Percentiles rank a stretch among this genome's conserved stretches.
Conservation (phyloP, 1,139 yeast genomes). For the Saccharomyces hybrid region DNA sequence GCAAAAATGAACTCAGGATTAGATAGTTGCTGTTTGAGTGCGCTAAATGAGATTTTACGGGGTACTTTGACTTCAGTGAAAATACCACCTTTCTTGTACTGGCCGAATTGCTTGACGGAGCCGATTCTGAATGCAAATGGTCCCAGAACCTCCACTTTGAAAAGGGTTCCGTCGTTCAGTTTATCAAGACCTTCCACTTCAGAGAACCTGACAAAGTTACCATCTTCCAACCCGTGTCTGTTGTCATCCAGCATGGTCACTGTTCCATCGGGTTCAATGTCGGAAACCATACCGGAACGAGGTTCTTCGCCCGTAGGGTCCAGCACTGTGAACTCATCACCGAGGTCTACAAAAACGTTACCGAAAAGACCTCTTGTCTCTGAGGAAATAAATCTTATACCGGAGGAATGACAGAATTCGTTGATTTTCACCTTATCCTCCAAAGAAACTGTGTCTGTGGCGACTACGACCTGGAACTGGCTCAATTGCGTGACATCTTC, state of each 20-base stretch:
- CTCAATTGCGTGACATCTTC: slow-evolving; percentile 44
- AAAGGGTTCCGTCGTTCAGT: slow-evolving; percentile 65
- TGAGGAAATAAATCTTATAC: slow-evolving; percentile 73
- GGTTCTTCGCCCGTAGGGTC: slow-evolving; percentile 95
- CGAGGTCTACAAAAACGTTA: slow-evolving; percentile 82
- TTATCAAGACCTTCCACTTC: slow-evolving; percentile 66
- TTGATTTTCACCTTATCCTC: slow-evolving; percentile 74
- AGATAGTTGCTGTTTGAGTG: slow-evolving; percentile 54
- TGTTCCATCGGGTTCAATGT: slow-evolving; percentile 80
- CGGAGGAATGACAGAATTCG: slow-evolving; percentile 61
- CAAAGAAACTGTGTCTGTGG: slow-evolving; percentile 62
- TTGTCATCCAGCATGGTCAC: slow-evolving; percentile 88
- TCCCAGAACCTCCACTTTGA: slow-evolving; percentile 77
- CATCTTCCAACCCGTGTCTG: slow-evolving; percentile 91
- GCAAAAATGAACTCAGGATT: slow-evolving; percentile 76
- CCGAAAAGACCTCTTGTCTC: slow-evolving; percentile 87
- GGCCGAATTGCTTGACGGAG: slow-evolving; percentile 46
- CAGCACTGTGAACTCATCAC: slow-evolving; percentile 66
- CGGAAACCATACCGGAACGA: slow-evolving; percentile 73
- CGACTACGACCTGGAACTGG: slow-evolving; percentile 71
- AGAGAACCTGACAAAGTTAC: slow-evolving; percentile 79
- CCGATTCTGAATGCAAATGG: slow-evolving; percentile 84
- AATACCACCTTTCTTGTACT: slow-evolving; percentile 75
- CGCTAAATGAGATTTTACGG: slow-evolving; percentile 49
- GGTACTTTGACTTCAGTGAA: slow-evolving; percentile 93